Base-by-base conservation (phyloP, 1,139 yeast species). In the Kodamaea sp. region DNA sequence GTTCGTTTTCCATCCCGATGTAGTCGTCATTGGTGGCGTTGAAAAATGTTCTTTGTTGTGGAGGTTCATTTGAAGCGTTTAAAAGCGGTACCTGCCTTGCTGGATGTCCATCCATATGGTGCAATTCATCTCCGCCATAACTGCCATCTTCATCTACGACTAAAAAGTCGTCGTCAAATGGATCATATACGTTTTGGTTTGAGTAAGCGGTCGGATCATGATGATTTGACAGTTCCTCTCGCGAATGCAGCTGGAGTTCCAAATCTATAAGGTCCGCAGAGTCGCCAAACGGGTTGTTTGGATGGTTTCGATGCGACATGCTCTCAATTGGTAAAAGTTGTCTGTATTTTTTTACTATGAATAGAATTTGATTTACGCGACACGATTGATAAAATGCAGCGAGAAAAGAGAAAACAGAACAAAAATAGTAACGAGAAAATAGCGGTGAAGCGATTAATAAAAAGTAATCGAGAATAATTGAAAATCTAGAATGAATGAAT, bases 81-180 rank as follows among this genome's bases (percentile, higher is more conserved):
- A 60, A 52, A 29, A 61, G 43, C 1, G 65, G 65, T 2, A 50
- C 60, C 34, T 58, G 63, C 35, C 62, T 48, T n/a, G 38, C 35
- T 6, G 35, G 29, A 9, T 26, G 33, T 2, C 32, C 22, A 4
- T 27, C 24, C 8, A 10, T 35, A 7, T 32, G 35, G n/a, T 31
- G 32, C 9, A 32, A 24, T n/a, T 31, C 51, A 27, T 52, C 55
- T 10, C 20, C 20, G 4, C 20, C 20, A 15, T 15, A 15, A 15
- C 20, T 15, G 20, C 20, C 20, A 4, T 66, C 70, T 32, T 65
- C 70, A 38, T 66, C 72, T 2, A 68, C 57, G 20, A 65, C 46
- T n/a, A 61, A 49, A 31, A 65, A 58, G 39, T 56, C 52, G 43
- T 70, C 75, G 20, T 58, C 69, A 46, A 68, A 68, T 4, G 73